Evolutionary conservation across 2,329 filamentous ascomycete species (phyloP).

Genomic region (Xylariaceae sp.): DNA sequence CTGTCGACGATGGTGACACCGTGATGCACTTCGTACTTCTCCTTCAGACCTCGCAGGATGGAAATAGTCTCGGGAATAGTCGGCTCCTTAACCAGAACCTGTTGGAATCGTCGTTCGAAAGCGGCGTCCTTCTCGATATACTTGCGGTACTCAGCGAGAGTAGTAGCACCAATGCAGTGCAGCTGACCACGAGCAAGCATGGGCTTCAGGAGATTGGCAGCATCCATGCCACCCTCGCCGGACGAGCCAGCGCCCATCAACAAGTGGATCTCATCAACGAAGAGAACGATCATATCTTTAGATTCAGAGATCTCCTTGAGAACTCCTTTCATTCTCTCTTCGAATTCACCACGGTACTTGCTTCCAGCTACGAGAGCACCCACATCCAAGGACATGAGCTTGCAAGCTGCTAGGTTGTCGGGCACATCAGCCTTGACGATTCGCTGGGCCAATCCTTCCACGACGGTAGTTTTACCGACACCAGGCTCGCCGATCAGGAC

Average conservation of each 20-base stretch:
- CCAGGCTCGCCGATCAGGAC: slow-evolving; percentile 96
- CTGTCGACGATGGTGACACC: slow-evolving; percentile 94
- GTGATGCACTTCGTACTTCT: slow-evolving; percentile 97
- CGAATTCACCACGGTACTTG: slow-evolving; percentile 98
- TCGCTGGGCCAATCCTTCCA: slow-evolving; percentile 89
- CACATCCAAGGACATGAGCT: slow-evolving; percentile 89
- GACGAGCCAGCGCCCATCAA: slow-evolving; percentile 95
- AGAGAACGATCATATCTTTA: slow-evolving; percentile 94
- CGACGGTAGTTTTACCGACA: slow-evolving; percentile 97
- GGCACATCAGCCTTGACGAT: slow-evolving; percentile 97
- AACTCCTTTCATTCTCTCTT: slow-evolving; percentile 98
- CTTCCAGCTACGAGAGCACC: slow-evolving; percentile 92
- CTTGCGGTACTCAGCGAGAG: slow-evolving; percentile 90
- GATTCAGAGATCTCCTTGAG: slow-evolving; percentile 93
- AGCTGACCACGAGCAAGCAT: slow-evolving; percentile 96
- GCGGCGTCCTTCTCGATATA: slow-evolving; percentile 98
- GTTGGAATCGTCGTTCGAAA: slow-evolving; percentile 97
- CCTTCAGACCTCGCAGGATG: slow-evolving; percentile 96
- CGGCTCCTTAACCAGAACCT: slow-evolving; percentile 95
- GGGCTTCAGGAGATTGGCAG: slow-evolving; percentile 93
- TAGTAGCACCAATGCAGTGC: slow-evolving; percentile 97
- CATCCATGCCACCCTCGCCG: slow-evolving; percentile 97
- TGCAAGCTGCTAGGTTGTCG: slow-evolving; percentile 89
- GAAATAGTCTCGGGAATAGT: slow-evolving; percentile 85
- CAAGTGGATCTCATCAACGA: slow-evolving; percentile 97